Evolutionary conservation across 108 stramenopile species (phyloP), one percentile per base, ranked within the genome.

Genomic region (Discostella stelligeroides): DNA sequence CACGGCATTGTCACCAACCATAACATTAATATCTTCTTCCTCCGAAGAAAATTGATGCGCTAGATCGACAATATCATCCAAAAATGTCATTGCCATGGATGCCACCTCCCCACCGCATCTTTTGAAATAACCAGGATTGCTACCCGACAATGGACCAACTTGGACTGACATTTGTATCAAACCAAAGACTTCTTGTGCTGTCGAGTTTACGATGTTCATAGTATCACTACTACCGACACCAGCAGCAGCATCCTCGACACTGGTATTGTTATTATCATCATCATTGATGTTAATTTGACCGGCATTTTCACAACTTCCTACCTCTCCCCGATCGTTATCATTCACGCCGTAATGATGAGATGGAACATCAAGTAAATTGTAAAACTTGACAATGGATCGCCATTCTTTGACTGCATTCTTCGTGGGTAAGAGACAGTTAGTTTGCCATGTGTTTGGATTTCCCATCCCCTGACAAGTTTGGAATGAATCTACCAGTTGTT

Each of bases 111-210:
- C 65, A 3, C 92, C 92, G 63, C 92, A 91, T 37, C 92, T 81
- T 55, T 91, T 90, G 66, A 90, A 93, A 61, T 93, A 93, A 5
- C 92, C 92, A 37, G 92, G 84, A 46, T 93, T 89, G 53, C 77
- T 63, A 9, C 92, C 92, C 18, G 79, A 64, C 72, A 93, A 66
- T 1, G 92, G 92, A 18, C 92, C 92, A 24, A 62, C 71, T 76
- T 93, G 92, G 50, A 93, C 63, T 13, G 85, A 59, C 53, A 76
- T 77, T 72, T 93, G 92, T 17, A 93, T 25, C 15, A 93, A 42
- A 47, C 51, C 63, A 65, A 86, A 91, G 0, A 87, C 81, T 48
- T 59, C 39, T 24, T 79, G 42, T 5, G 83, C 72, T 47, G 67
- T 71, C 43, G 62, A 62, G 7, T 70, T 69, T 0, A 54, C 0